Evolutionary conservation across 2,329 filamentous ascomycete genomes (phyloP).

Genomic region (Sporothrix brasiliensis): DNA sequence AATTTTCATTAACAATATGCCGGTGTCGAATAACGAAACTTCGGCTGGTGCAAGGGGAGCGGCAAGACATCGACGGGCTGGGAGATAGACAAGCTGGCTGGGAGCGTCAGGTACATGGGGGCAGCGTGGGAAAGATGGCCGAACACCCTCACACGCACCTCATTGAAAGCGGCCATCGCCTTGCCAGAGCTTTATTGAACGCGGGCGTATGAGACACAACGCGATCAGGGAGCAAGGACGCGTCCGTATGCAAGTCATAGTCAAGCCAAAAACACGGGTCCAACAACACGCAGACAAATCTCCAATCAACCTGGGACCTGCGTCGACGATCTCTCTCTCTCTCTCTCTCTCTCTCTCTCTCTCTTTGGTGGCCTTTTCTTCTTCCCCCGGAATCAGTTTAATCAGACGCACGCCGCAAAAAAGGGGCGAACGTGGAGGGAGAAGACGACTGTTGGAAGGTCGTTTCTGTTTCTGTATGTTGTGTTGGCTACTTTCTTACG

Average conservation of each 20-base stretch:
- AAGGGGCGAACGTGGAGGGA: not conserved
- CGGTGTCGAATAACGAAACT: too few relatives aligned
- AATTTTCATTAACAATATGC: not conserved
- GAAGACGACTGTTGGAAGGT: not conserved
- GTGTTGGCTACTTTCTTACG: not conserved
- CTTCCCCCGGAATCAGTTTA: too few relatives aligned
- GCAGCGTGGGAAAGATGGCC: not conserved
- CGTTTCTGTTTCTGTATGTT: not conserved
- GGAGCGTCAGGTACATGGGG: not conserved
- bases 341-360: not conserved
- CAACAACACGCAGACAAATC: not conserved
- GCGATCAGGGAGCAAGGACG: not conserved
- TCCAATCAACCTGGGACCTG: slow-evolving; percentile 7
- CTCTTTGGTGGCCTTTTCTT: not conserved
- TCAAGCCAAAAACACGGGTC: slow-evolving; percentile 1
- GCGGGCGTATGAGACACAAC: not conserved
- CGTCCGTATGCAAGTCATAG: slow-evolving; percentile 21
- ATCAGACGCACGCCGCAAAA: not conserved
- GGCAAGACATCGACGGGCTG: not conserved
- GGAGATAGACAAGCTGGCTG: slow-evolving; percentile 3
- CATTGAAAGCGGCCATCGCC: not conserved
- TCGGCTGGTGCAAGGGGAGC: slow-evolving; percentile 2
- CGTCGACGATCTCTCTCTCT: slow-evolving; percentile 8
- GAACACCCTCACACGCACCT: not conserved
- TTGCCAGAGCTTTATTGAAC: not conserved